phyloP scores from a whole-genome alignment of 345 rosid genomes.

The Lepidium aucheri region DNA sequence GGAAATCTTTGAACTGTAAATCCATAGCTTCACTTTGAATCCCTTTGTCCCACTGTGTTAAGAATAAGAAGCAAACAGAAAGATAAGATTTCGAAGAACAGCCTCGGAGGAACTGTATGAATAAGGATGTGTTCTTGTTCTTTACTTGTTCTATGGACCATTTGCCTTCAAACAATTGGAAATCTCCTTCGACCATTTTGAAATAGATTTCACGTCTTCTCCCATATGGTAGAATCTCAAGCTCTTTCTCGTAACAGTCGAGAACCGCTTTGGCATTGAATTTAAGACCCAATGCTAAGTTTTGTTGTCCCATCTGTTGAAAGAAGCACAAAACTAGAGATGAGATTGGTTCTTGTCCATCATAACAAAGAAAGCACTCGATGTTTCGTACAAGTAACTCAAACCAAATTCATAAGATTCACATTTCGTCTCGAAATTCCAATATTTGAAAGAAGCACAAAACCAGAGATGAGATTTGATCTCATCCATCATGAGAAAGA shows the following conservation, averaged over 20 bases:
- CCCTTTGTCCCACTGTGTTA: slow-evolving; percentile 39
- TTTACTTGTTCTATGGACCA: slow-evolving; percentile 89
- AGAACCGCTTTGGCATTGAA: slow-evolving; percentile 79
- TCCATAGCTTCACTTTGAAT: slow-evolving; percentile 21
- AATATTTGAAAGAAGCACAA: no score
- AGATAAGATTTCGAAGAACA: background rate
- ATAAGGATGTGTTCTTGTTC: background rate
- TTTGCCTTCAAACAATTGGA: slow-evolving; percentile 75
- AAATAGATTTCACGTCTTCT: slow-evolving; percentile 77
- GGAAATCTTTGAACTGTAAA: slow-evolving; percentile 32
- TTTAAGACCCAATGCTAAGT: slow-evolving; percentile 67
- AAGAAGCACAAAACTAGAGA: background rate
- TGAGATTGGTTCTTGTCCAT: background rate
- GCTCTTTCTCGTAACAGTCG: slow-evolving; percentile 85
- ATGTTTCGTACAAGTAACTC: background rate
- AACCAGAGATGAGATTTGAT: no score
- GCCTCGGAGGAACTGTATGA: background rate
- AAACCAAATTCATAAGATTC: background rate
- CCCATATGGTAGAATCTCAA: slow-evolving; percentile 46
- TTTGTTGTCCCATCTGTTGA: slow-evolving; percentile 71
- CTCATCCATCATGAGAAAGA: no score
- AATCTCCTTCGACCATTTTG: slow-evolving; percentile 91
- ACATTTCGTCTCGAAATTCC: background rate
- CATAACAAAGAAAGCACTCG: background rate
- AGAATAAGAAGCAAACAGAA: background rate